phyloP scores from a whole-genome alignment of 2,329 filamentous ascomycete genomes.

The Paecilomyces fulvus region DNA sequence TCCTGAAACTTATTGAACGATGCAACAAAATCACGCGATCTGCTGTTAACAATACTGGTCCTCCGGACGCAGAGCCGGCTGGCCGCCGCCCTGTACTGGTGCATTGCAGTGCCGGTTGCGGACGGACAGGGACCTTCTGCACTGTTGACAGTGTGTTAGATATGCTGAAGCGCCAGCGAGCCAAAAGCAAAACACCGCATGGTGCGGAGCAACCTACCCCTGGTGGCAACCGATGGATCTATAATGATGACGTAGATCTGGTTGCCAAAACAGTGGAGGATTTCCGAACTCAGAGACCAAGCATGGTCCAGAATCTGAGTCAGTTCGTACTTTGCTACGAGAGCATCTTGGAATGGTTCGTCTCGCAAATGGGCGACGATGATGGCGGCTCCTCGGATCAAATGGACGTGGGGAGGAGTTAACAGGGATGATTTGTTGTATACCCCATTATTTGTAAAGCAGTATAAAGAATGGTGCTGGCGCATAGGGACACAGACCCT shows the following conservation, averaged over 20 bases:
- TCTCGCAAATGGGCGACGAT: conserved; percentile 18
- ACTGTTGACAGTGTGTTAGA: conserved; percentile 93
- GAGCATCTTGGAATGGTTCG: conserved; percentile 81
- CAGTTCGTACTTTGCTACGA: conserved; percentile 98
- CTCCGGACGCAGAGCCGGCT: conserved; percentile 47
- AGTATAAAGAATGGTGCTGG: background rate
- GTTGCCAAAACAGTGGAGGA: conserved; percentile 84
- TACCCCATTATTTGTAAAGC: background rate
- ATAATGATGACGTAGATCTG: conserved; percentile 63
- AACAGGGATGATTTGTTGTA: background rate
- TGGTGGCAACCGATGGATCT: conserved; percentile 53
- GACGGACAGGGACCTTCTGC: conserved; percentile 91
- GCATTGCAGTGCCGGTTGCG: conserved; percentile 93
- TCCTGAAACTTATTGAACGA: conserved; percentile 83
- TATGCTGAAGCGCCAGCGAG: conserved; percentile 82
- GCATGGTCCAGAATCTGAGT: conserved; percentile 91
- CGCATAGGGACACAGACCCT: background rate
- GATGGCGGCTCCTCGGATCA: background rate
- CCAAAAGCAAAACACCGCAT: conserved; percentile 18
- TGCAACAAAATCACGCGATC: conserved; percentile 58
- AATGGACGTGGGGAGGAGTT: background rate
- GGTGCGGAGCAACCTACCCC: conserved; percentile 6
- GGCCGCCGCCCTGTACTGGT: conserved; percentile 68
- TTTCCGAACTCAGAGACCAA: conserved; percentile 77
- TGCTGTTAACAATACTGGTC: conserved; percentile 16